Percentiles rank a stretch among this genome's conserved stretches.
phyloP scores from a whole-genome alignment of 345 rosid genomes.

The Brassica carinata region DNA sequence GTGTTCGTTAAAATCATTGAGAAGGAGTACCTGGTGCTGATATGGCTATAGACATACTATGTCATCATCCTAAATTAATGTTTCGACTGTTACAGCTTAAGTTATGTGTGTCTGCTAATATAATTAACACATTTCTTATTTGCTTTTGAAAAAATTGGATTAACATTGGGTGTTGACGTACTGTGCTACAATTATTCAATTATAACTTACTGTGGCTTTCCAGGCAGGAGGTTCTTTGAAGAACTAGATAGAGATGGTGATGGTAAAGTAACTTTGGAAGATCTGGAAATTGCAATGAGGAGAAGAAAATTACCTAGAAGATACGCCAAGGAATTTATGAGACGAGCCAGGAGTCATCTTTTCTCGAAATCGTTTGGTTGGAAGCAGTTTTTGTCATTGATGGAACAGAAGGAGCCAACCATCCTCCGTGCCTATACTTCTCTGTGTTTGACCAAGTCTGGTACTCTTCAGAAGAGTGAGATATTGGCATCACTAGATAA shows the following conservation, averaged over 20 bases:
- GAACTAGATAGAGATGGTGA: constrained; percentile 97
- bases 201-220: constrained; percentile 28
- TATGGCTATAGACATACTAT: neutral
- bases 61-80: neutral
- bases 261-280: constrained; percentile 92
- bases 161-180: neutral
- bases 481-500: constrained; percentile 82
- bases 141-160: constrained; percentile 2
- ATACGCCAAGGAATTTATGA: constrained; percentile 89
- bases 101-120: constrained; percentile 11
- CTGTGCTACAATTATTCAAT: neutral
- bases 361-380: constrained; percentile 95
- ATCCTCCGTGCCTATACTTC: constrained; percentile 98
- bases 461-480: constrained; percentile 96
- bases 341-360: constrained; percentile 78
- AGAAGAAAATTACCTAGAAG: constrained; percentile 82
- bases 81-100: neutral
- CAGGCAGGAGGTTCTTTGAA: constrained; percentile 96
- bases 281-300: constrained; percentile 93
- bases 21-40: neutral
- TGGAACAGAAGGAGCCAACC: constrained; percentile 98
- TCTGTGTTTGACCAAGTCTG: constrained; percentile 89
- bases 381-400: constrained; percentile 95
- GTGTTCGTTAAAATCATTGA: constrained; percentile 17
- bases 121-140: neutral